Conservation (phyloP, 2,329 filamentous ascomycete genomes). For the Harringtonia lauricola region DNA sequence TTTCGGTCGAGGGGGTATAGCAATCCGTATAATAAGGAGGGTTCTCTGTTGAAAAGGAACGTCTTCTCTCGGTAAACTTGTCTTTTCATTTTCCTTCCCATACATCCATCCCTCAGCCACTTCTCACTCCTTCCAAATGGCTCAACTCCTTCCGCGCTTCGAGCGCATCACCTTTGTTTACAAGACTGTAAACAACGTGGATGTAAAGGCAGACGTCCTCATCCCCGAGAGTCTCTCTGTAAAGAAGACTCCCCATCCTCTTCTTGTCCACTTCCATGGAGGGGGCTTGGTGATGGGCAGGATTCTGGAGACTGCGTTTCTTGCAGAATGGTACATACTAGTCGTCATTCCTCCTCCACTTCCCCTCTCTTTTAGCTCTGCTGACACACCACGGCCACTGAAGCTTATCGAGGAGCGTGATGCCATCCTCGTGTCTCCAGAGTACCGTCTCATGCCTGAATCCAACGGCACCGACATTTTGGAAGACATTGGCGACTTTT, state of each 20-base stretch:
- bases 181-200: constrained; percentile 1
- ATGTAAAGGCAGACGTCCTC: constrained; percentile 1
- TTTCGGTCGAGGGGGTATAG: too few species aligned
- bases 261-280: constrained; percentile 14
- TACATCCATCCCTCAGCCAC: not conserved
- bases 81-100: too few species aligned
- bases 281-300: constrained; percentile 11
- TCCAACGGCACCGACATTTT: constrained; percentile 32
- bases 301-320: constrained; percentile 10
- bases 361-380: not conserved
- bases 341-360: not conserved
- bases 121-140: not conserved
- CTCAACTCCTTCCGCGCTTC: not conserved
- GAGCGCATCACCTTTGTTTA: constrained; percentile 1
- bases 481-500: constrained; percentile 34
- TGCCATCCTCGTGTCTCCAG: constrained; percentile 34
- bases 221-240: not conserved
- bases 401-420: constrained; percentile 24
- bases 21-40: too few species aligned
- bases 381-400: constrained; percentile 18
- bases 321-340: not conserved
- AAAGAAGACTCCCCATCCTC: constrained; percentile 1
- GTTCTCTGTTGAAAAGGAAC: too few species aligned
- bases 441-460: constrained; percentile 42
- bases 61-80: too few species aligned